Evolutionary conservation across 2,329 filamentous ascomycete species (phyloP).

Genomic region (Diaporthe amygdali): DNA sequence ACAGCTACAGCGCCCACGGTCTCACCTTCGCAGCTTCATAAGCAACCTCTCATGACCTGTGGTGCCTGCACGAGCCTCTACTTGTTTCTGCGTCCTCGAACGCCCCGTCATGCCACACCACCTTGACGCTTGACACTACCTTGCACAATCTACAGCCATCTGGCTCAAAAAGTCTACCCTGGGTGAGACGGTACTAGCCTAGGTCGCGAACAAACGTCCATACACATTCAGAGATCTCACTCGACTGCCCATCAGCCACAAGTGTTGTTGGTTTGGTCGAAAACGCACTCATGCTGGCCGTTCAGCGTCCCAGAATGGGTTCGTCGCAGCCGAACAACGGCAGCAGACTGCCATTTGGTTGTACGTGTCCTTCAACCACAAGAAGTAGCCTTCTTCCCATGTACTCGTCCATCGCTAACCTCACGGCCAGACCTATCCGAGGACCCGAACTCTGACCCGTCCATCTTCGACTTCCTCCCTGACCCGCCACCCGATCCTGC

Average conservation of each 20-base stretch:
- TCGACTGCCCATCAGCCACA: conserved; percentile 9
- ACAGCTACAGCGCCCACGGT: neutral
- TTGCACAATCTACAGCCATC: neutral
- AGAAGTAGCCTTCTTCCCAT: neutral
- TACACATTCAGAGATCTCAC: neutral
- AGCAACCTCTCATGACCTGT: neutral
- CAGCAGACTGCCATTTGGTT: conserved; percentile 66
- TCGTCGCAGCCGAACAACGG: conserved; percentile 61
- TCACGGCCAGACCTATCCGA: conserved; percentile 5
- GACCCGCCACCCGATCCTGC: conserved; percentile 66
- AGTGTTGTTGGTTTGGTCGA: conserved; percentile 17
- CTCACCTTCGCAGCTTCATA: neutral
- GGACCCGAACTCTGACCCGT: conserved; percentile 11
- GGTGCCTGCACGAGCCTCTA: neutral
- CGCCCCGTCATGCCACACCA: conserved; percentile 5
- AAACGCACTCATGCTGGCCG: conserved; percentile 61
- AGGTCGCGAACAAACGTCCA: neutral
- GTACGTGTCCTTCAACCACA: conserved; percentile 50
- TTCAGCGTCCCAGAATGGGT: conserved; percentile 64
- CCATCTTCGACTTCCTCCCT: conserved; percentile 43
- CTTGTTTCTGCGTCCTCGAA: neutral
- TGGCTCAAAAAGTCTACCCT: neutral
- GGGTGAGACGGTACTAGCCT: neutral
- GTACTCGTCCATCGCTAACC: neutral
- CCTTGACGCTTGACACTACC: neutral